Evolutionary conservation across 2,329 filamentous ascomycete species (phyloP).

Genomic region (Bipolaris bicolor): DNA sequence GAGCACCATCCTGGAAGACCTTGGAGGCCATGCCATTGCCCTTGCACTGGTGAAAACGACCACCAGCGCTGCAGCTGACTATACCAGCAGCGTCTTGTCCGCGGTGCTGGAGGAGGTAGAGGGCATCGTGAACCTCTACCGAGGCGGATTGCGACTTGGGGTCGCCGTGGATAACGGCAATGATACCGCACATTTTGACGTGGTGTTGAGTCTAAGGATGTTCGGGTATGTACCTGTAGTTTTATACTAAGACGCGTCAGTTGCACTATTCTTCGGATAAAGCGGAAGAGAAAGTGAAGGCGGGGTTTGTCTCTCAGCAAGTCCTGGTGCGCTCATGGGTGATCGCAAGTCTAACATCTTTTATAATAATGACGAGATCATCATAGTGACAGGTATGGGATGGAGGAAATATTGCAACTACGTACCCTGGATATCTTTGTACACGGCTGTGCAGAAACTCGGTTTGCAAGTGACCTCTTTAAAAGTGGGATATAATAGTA

Average conservation of each 20-base stretch:
- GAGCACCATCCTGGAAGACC: slow-evolving; percentile 81
- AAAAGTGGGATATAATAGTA: slow-evolving; percentile 12
- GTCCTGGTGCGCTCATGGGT: slow-evolving; percentile 46
- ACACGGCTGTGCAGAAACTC: background rate
- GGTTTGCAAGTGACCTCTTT: slow-evolving; percentile 9
- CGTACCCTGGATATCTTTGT: slow-evolving; percentile 19
- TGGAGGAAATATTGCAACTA: slow-evolving; percentile 6
- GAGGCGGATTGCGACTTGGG: slow-evolving; percentile 49
- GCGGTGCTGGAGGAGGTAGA: slow-evolving; percentile 59
- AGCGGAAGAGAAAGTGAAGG: slow-evolving; percentile 24
- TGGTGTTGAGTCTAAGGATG: background rate
- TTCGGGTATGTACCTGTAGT: background rate
- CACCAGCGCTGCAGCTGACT: slow-evolving; percentile 73
- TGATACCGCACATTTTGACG: slow-evolving; percentile 58
- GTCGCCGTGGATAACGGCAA: slow-evolving; percentile 56
- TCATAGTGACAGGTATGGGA: slow-evolving; percentile 30
- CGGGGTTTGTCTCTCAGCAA: slow-evolving; percentile 38
- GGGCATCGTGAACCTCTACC: slow-evolving; percentile 54
- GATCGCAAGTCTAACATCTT: slow-evolving; percentile 52
- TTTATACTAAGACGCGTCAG: slow-evolving; percentile 31
- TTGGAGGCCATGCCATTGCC: slow-evolving; percentile 85
- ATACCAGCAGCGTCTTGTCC: slow-evolving; percentile 91
- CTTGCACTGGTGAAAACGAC: slow-evolving; percentile 87
- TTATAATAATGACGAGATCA: slow-evolving; percentile 45
- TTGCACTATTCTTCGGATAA: slow-evolving; percentile 20